Base-by-base conservation (phyloP, 1,139 yeast genomes). In the Suhomyces wounanorum region DNA sequence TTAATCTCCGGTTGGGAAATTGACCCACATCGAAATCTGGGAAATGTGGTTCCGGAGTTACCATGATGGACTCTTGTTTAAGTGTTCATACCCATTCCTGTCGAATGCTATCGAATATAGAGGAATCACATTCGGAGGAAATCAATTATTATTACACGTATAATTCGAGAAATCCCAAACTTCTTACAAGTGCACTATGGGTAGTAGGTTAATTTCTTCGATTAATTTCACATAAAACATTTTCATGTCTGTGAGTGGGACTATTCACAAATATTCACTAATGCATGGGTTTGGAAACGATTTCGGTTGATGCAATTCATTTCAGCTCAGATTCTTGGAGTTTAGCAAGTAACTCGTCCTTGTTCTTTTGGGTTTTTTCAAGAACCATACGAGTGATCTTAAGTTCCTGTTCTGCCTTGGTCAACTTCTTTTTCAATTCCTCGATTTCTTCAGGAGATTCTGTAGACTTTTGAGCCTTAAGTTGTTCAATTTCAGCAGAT, bases 291-390 rank as follows among this genome's bases (percentile, higher is more conserved):
- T 21, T 21, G 23, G 23, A 21, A 6, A 3, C 23, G 23, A 21
- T 21, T 21, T 21, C 23, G 23, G 23, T 4, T 3, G 23, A 21
- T 37, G 17, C 14, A 5, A 13, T 6, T 17, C 26, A n/a, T 14
- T 40, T 28, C 25, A 9, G 21, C 26, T 45, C 44, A 11, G 35
- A 17, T 17, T 23, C 40, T 17, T 35, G 38, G n/a, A 44, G 23
- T 13, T 39, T 40, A 11, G 43, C 50, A n/a, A 18, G 25, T 40
- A 42, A 37, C 30, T 44, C 48, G 13, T 49, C 43, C 40, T 38
- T 41, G 40, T 33, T 17, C 41, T 45, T 30, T 31, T 42, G 39
- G 23, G 44, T 41, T 30, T 30, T 41, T 26, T 41, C 25, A 9
- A 41, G 44, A 6, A 41, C 44, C 5, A 26, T 17, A n/a, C 37